Percentiles rank a stretch among this genome's conserved stretches.
Conservation (phyloP, 1,139 yeast species). For the Nakaseomyces kungkrabaensis region DNA sequence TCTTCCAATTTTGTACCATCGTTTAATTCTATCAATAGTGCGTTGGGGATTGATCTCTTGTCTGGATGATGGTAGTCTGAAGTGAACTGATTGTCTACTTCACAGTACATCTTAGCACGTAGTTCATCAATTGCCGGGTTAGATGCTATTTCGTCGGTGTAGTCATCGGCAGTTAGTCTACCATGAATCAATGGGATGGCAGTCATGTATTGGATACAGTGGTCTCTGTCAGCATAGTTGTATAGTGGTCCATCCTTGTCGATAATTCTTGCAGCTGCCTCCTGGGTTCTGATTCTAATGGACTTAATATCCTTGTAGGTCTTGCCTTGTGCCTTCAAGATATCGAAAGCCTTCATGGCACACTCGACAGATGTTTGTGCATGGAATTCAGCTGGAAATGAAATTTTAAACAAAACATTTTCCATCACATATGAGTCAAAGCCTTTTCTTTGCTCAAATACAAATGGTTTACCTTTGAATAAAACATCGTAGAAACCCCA, state of each 20-base stretch:
- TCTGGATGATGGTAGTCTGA: conserved; percentile 46
- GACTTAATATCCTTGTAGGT: conserved; percentile 40
- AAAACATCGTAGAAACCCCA: conserved; percentile 57
- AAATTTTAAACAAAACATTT: conserved; percentile 48
- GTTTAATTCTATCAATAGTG: conserved; percentile 39
- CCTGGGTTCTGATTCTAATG: conserved; percentile 45
- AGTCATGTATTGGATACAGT: conserved; percentile 53
- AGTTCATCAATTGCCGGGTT: conserved; percentile 44
- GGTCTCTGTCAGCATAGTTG: conserved; percentile 56
- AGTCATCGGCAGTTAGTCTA: conserved; percentile 47
- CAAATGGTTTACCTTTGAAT: conserved; percentile 43
- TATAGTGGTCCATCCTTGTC: conserved; percentile 49
- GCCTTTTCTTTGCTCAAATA: conserved; percentile 37
- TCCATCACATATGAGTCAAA: conserved; percentile 56
- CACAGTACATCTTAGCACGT: conserved; percentile 46
- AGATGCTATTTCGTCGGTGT: conserved; percentile 41
- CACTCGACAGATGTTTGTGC: conserved; percentile 60
- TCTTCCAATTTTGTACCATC: conserved; percentile 47
- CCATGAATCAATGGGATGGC: conserved; percentile 48
- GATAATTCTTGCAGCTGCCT: conserved; percentile 49
- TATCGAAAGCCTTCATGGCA: conserved; percentile 37
- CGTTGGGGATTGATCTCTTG: conserved; percentile 49
- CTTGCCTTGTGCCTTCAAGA: conserved; percentile 34
- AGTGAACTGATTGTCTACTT: conserved; percentile 40
- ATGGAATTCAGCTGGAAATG: conserved; percentile 58